phyloP scores from a whole-genome alignment of 495 filamentous ascomycete genomes.

The Peziza echinospora region DNA sequence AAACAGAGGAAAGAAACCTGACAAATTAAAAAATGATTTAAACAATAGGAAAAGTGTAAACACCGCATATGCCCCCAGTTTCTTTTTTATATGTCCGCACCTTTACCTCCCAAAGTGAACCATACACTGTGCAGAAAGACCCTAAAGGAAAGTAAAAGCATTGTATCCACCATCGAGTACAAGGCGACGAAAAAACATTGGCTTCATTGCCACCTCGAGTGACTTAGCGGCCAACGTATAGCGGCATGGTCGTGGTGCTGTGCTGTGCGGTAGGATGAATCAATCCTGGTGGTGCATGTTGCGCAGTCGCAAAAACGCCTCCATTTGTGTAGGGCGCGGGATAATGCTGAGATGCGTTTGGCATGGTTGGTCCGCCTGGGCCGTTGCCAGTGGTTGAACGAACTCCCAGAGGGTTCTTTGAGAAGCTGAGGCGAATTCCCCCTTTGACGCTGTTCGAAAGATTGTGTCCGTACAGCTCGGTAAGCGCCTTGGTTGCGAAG shows the following conservation, averaged over 20 bases:
- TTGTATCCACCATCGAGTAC: too few relatives aligned
- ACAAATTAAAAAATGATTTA: not conserved
- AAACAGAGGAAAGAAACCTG: not conserved
- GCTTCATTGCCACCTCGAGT: not conserved
- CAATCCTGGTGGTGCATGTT: not conserved
- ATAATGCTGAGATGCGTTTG: not conserved
- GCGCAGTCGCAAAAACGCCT: not conserved
- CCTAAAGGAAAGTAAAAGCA: not conserved
- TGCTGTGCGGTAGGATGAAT: not conserved
- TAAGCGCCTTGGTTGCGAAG: conserved; percentile 79
- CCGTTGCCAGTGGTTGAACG: conserved; percentile 23
- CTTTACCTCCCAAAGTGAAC: not conserved
- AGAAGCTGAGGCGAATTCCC: conserved; percentile 93
- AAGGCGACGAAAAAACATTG: not conserved
- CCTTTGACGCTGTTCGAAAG: conserved; percentile 89
- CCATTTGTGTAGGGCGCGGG: not conserved
- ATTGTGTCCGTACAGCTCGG: conserved; percentile 72
- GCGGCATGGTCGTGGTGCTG: not conserved
- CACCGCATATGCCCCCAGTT: not conserved
- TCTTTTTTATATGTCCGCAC: not conserved
- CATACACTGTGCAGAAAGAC: not conserved
- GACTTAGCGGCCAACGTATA: not conserved
- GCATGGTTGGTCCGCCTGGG: not conserved
- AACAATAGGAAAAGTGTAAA: not conserved
- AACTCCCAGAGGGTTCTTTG: conserved; percentile 90